Conservation (phyloP, 192 early-diverging fungal species). For the Backusella australiensis region DNA sequence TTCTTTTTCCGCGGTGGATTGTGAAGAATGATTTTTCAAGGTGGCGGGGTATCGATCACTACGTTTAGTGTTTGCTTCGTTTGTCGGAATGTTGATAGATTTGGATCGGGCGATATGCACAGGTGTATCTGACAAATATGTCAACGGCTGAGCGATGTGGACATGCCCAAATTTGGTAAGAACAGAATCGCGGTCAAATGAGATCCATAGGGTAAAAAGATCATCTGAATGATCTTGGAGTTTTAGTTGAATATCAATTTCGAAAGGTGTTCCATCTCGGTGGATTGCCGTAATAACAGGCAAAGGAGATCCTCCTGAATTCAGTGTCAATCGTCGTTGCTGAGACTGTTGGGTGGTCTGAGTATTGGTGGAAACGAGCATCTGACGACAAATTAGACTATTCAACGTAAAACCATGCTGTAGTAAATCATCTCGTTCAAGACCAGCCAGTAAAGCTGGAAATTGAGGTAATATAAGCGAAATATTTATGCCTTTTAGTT, state of each 20-base stretch:
- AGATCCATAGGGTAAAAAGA: conserved; percentile 58
- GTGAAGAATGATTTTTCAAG: not conserved
- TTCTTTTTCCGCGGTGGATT: not conserved
- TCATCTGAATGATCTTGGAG: conserved; percentile 45
- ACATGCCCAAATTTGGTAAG: conserved; percentile 19
- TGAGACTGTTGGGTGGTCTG: not conserved
- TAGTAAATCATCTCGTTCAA: conserved; percentile 37
- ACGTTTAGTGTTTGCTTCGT: not conserved
- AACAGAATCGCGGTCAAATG: conserved; percentile 48
- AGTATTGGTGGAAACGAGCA: not conserved
- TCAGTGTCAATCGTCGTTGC: not conserved
- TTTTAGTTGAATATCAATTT: conserved; percentile 59
- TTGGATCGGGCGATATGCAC: not conserved
- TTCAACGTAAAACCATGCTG: conserved; percentile 23
- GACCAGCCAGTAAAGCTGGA: conserved; percentile 37
- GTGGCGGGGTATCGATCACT: not conserved
- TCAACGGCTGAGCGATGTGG: not conserved
- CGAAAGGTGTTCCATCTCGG: conserved; percentile 56
- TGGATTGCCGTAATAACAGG: conserved; percentile 54
- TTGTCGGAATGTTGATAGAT: conserved; percentile 12
- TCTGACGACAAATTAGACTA: conserved; percentile 26
- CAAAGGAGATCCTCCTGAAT: not conserved
- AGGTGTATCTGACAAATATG: not conserved
- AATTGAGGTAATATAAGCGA: conserved; percentile 58
- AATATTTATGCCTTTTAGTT: conserved; percentile 47